Evolutionary conservation across 1,284 basidiomycete species (phyloP).

Genomic region (Sanghuangporus weigelae): DNA sequence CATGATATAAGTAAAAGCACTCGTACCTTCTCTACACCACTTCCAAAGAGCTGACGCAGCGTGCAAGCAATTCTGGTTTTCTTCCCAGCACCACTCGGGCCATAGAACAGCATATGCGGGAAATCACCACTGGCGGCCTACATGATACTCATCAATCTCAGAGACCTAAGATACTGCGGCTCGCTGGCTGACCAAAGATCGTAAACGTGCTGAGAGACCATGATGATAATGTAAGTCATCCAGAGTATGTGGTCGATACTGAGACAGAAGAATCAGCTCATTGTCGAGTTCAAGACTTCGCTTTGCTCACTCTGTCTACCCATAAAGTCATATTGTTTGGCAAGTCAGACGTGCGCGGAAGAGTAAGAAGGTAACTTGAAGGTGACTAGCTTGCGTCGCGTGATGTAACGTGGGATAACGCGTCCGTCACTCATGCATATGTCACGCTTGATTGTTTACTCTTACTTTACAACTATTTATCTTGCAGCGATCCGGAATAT

Average conservation of each 20-base stretch:
- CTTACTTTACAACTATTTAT: too few relatives aligned
- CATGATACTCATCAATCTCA: not conserved
- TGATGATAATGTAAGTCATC: slow-evolving; percentile 88
- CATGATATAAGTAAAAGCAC: not conserved
- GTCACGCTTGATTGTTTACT: too few relatives aligned
- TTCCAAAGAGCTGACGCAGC: slow-evolving; percentile 85
- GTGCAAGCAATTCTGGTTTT: slow-evolving; percentile 95
- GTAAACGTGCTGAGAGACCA: slow-evolving; percentile 75
- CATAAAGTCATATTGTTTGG: slow-evolving; percentile 74
- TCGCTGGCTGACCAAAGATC: slow-evolving; percentile 59
- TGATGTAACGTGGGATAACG: not conserved
- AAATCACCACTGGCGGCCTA: slow-evolving; percentile 90
- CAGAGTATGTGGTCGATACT: slow-evolving; percentile 87
- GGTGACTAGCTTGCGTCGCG: not conserved
- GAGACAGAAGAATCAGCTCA: not conserved
- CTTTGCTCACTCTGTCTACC: slow-evolving; percentile 69
- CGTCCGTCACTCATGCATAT: slow-evolving; percentile 1
- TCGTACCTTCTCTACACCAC: slow-evolving; percentile 86
- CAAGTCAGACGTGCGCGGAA: not conserved
- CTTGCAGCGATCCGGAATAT: too few relatives aligned
- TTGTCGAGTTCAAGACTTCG: not conserved
- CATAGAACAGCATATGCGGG: slow-evolving; percentile 97
- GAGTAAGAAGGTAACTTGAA: not conserved
- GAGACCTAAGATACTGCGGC: not conserved
- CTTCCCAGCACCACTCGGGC: slow-evolving; percentile 95